Percentiles rank a stretch among this genome's conserved stretches.
phyloP scores from a whole-genome alignment of 1,284 basidiomycete species.

The Hemileia vastatrix region DNA sequence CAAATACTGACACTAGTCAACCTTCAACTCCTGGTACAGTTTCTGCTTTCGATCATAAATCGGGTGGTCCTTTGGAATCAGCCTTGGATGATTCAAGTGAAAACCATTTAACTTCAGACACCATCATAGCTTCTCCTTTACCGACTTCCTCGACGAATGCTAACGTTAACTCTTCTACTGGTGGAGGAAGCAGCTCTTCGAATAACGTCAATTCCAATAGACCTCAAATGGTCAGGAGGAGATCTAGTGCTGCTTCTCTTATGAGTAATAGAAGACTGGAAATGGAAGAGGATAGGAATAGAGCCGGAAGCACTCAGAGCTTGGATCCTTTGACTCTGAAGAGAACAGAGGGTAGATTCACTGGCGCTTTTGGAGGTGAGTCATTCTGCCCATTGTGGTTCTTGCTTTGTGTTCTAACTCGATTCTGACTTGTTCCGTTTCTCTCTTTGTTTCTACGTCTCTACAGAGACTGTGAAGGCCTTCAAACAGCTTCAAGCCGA shows the following conservation, averaged over 20 bases:
- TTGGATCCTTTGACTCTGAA: constrained; percentile 26
- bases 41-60: no score
- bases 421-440: not conserved
- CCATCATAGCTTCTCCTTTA: not conserved
- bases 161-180: not conserved
- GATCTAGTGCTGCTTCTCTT: not conserved
- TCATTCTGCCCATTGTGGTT: not conserved
- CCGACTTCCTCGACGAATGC: constrained; percentile 1
- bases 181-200: constrained; percentile 1
- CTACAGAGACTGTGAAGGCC: constrained; percentile 29
- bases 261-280: constrained; percentile 28
- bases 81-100: not conserved
- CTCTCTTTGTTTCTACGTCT: not conserved
- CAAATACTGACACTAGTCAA: not conserved
- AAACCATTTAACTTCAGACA: constrained; percentile 1
- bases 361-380: constrained; percentile 30
- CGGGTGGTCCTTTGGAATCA: not conserved
- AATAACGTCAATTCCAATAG: constrained; percentile 2
- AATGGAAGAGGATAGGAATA: constrained; percentile 28
- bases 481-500: constrained; percentile 38
- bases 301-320: constrained; percentile 20
- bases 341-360: constrained; percentile 31
- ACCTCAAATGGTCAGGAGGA: constrained; percentile 21
- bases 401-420: not conserved
- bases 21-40: not conserved